Conservation (phyloP, 306 rosid genomes). For the Prunus salicina region DNA sequence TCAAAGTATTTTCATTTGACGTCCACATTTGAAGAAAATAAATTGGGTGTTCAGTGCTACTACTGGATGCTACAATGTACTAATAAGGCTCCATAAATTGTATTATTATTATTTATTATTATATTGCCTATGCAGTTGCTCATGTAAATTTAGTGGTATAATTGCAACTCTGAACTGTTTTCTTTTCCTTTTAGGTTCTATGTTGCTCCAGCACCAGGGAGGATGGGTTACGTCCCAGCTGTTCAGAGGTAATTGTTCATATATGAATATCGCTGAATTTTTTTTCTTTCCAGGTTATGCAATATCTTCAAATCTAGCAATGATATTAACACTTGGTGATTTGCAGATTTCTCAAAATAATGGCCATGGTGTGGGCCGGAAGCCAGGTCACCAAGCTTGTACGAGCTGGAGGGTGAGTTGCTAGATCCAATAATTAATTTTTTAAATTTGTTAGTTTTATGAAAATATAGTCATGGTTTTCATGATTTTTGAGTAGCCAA, state of each 20-base stretch:
- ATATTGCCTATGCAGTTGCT: neutral
- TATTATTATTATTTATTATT: neutral
- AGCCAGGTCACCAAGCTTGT: slow-evolving; percentile 88
- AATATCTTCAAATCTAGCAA: neutral
- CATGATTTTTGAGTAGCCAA: neutral
- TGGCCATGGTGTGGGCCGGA: slow-evolving; percentile 98
- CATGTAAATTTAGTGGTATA: neutral
- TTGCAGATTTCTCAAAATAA: slow-evolving; percentile 75
- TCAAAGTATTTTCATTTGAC: neutral
- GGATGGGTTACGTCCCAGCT: slow-evolving; percentile 86
- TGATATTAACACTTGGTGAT: neutral
- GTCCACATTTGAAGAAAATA: neutral
- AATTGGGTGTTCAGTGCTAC: neutral
- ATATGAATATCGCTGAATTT: neutral
- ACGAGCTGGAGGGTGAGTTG: slow-evolving; percentile 89
- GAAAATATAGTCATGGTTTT: neutral
- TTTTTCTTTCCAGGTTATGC: neutral
- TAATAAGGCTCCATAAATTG: neutral
- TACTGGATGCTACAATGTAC: neutral
- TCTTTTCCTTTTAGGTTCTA: slow-evolving; percentile 53
- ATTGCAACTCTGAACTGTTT: neutral
- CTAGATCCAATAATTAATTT: slow-evolving; percentile 5
- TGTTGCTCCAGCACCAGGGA: slow-evolving; percentile 77
- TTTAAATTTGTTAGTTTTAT: neutral
- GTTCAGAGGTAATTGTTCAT: slow-evolving; percentile 52